phyloP scores from a whole-genome alignment of 257 asterid species.

The Gentiana dahurica region DNA sequence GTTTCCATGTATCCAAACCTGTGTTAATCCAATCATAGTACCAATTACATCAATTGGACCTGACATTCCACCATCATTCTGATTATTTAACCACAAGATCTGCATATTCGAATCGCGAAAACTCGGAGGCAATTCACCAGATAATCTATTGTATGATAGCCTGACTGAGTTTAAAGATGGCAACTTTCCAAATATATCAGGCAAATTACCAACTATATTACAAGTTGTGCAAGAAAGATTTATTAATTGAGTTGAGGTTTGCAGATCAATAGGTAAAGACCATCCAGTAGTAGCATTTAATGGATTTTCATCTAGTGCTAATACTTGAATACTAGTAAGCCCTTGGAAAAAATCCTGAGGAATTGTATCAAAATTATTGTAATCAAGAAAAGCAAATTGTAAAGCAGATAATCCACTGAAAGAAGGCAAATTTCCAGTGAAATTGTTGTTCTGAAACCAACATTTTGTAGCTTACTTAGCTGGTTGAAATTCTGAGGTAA shows the following conservation, averaged over 20 bases:
- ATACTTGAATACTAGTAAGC: slow-evolving; percentile 33
- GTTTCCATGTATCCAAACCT: slow-evolving; percentile 69
- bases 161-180: slow-evolving; percentile 40
- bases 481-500: slow-evolving; percentile 61
- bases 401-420: slow-evolving; percentile 61
- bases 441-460: slow-evolving; percentile 65
- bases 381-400: slow-evolving; percentile 52
- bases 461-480: slow-evolving; percentile 38
- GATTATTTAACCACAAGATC: slow-evolving; percentile 73
- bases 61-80: slow-evolving; percentile 41
- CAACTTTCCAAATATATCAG: slow-evolving; percentile 62
- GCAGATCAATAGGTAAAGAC: slow-evolving; percentile 47
- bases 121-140: slow-evolving; percentile 41
- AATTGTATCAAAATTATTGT: slow-evolving; percentile 49
- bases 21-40: slow-evolving; percentile 42
- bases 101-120: slow-evolving; percentile 50
- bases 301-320: slow-evolving; percentile 68
- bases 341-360: slow-evolving; percentile 67
- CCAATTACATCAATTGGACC: slow-evolving; percentile 46
- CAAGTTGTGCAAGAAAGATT: slow-evolving; percentile 62
- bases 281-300: slow-evolving; percentile 60
- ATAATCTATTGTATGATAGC: slow-evolving; percentile 45
- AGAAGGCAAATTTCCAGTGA: slow-evolving; percentile 51
- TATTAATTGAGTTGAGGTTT: slow-evolving; percentile 44
- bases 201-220: slow-evolving; percentile 55